Conservation (phyloP, 176 grass and related monocot species). For the Poa annua region DNA sequence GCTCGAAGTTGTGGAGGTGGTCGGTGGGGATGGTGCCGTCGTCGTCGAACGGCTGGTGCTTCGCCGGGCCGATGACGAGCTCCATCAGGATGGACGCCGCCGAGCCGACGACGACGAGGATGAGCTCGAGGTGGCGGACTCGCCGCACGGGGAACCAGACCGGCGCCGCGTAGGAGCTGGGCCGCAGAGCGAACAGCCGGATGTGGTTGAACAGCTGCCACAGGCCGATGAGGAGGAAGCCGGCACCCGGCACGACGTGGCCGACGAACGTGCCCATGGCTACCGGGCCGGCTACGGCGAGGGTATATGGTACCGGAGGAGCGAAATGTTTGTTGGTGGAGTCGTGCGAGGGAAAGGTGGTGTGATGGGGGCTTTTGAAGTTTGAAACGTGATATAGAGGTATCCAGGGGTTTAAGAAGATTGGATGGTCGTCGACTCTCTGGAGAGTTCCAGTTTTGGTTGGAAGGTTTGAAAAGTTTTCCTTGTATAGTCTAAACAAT, state of each 20-base stretch:
- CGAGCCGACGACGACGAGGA: constrained; percentile 62
- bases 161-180: constrained; percentile 64
- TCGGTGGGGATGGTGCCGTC: constrained; percentile 84
- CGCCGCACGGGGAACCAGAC: constrained; percentile 72
- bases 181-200: constrained; percentile 62
- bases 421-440: constrained; percentile 27
- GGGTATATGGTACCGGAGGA: neutral
- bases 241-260: constrained; percentile 80
- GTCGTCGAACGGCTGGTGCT: constrained; percentile 82
- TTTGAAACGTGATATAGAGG: constrained; percentile 10
- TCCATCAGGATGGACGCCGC: constrained; percentile 78
- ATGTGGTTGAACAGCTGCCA: constrained; percentile 91
- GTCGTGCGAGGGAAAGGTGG: constrained; percentile 24
- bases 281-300: neutral
- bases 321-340: constrained; percentile 20
- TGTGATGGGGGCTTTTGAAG: constrained; percentile 15
- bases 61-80: constrained; percentile 78
- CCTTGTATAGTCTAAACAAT: neutral
- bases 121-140: constrained; percentile 63
- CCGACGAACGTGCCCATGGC: constrained; percentile 80
- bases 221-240: constrained; percentile 83
- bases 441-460: constrained; percentile 44
- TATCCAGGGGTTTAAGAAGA: constrained; percentile 43
- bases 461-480: constrained; percentile 50
- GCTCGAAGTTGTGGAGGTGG: constrained; percentile 98